phyloP scores from a whole-genome alignment of 345 rosid genomes.

The Populus pruinosa region DNA sequence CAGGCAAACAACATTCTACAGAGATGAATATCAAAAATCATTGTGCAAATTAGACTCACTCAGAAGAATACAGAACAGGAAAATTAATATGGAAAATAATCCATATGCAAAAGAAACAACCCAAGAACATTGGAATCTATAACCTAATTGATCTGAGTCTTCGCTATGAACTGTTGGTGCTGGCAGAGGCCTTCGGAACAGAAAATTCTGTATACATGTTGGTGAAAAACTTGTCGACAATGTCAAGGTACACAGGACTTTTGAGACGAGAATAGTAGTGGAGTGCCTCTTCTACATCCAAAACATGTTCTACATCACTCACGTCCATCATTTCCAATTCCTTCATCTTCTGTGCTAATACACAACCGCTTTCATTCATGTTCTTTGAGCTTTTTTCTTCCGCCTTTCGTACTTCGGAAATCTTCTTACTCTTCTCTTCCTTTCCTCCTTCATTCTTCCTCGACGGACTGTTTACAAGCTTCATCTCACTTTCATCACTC shows the following conservation, averaged over 20 bases:
- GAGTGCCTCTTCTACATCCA: constrained; percentile 82
- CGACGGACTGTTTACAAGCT: constrained; percentile 22
- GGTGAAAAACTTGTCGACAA: constrained; percentile 78
- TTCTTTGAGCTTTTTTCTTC: constrained; percentile 18
- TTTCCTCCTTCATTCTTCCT: constrained; percentile 25
- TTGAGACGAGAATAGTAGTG: constrained; percentile 73
- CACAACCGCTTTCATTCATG: constrained; percentile 35
- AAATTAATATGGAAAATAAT: constrained; percentile 3
- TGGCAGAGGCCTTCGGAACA: constrained; percentile 41
- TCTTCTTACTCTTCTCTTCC: constrained; percentile 30
- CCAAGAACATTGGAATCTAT: constrained; percentile 18
- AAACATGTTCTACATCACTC: constrained; percentile 61
- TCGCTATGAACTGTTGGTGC: constrained; percentile 42
- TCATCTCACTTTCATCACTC: constrained; percentile 12
- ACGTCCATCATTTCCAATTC: constrained; percentile 77
- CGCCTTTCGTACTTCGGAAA: constrained; percentile 15
- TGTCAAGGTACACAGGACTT: constrained; percentile 78
- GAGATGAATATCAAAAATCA: constrained; percentile 9
- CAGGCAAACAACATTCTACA: not conserved
- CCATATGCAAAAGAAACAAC: constrained; percentile 20
- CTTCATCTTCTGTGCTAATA: constrained; percentile 73
- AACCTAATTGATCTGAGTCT: constrained; percentile 49
- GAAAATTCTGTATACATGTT: constrained; percentile 78
- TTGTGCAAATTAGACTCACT: constrained; percentile 1
- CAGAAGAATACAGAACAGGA: constrained; percentile 4